Conservation (phyloP, 441 rosid species). For the Corymbia citriodora region DNA sequence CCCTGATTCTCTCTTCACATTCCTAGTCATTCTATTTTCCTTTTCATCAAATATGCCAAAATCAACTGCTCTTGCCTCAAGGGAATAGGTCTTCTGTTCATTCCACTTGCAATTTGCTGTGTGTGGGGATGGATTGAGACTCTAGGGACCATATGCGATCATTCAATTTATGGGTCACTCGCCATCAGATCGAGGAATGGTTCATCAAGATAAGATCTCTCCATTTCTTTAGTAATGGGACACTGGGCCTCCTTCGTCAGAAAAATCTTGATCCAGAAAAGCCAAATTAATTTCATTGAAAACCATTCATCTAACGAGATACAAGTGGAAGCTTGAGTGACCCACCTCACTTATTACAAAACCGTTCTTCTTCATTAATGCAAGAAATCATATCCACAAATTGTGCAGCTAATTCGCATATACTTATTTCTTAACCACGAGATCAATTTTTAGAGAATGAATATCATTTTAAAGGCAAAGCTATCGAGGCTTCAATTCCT, state of each 20-base stretch:
- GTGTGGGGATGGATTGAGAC: background rate
- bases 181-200: background rate
- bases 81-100: background rate
- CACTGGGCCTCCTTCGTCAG: background rate
- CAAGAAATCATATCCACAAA: background rate
- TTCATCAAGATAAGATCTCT: background rate
- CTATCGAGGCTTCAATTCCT: background rate
- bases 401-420: background rate
- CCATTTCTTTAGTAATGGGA: background rate
- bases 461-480: background rate
- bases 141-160: background rate
- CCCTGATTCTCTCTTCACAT: background rate
- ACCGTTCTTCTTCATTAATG: background rate
- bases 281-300: background rate
- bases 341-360: background rate
- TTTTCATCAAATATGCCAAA: background rate
- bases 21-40: background rate
- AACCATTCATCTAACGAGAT: background rate
- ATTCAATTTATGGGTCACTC: background rate
- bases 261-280: background rate
- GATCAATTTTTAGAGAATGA: background rate
- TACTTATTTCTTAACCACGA: background rate
- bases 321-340: background rate
- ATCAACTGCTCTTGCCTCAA: background rate
- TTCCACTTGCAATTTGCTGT: background rate